A percentile compares a stretch with the other conserved stretches of the same genome.
Conservation (phyloP, 768 basidiomycete species). For the Auricularia cornea region DNA sequence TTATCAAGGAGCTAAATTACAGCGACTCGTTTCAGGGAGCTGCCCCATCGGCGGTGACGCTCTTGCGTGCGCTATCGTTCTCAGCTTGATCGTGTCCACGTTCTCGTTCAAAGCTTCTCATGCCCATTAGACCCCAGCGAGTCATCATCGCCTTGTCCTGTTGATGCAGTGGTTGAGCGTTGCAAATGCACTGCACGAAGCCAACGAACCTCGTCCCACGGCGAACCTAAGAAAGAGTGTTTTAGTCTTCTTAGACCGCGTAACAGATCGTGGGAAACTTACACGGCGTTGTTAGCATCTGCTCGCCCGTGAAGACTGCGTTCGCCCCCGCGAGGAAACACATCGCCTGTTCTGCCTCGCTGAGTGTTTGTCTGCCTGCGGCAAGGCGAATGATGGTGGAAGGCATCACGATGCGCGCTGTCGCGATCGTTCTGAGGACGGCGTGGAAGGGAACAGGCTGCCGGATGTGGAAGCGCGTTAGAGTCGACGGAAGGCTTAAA, state of each 20-base stretch:
- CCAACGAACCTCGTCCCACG: conserved; percentile 78
- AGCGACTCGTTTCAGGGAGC: background rate
- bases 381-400: conserved; percentile 91
- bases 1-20: background rate
- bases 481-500: background rate
- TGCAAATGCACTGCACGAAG: background rate
- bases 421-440: conserved; percentile 89
- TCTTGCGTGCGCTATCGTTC: background rate
- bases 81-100: background rate
- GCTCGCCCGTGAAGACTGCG: conserved; percentile 96
- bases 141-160: conserved; percentile 91
- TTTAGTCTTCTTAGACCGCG: background rate
- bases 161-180: conserved; percentile 7
- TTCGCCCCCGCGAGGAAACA: conserved; percentile 99
- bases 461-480: background rate
- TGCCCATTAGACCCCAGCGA: conserved; percentile 87
- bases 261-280: conserved; percentile 25
- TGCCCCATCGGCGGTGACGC: background rate
- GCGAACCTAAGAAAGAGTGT: conserved; percentile 50
- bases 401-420: conserved; percentile 87
- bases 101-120: conserved; percentile 79
- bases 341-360: conserved; percentile 91
- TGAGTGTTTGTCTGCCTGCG: conserved; percentile 82
- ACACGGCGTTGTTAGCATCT: conserved; percentile 97
- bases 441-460: conserved; percentile 77